Base-by-base conservation (phyloP, 768 basidiomycete genomes). In the Amanita fuliginea region DNA sequence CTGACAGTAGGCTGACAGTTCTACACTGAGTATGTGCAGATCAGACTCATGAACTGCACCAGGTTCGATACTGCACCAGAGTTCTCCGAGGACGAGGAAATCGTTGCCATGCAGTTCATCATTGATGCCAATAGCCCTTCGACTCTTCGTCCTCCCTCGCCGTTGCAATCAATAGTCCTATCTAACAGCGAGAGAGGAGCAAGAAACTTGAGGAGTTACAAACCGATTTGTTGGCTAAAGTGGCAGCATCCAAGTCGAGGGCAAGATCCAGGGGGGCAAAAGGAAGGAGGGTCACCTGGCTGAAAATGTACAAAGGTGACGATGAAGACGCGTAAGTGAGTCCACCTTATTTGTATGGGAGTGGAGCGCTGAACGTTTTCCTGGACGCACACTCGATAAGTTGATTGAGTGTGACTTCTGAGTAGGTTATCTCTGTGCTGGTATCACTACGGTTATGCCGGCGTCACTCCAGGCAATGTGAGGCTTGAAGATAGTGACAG, bases 371-470 rank as follows among this genome's bases (percentile, higher is more conserved):
- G 30, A 47, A 24, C 14, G 33, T 32, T 5, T 30, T 22, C n/a
- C 36, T 13, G 0, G 32, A 13, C 32, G n/a, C 33, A 22, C 13
- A 24, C 24, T 11, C 16, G 4, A 50, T 45, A 26, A 67, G 65
- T 62, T 61, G 42, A 54, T 67, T 40, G 55, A 56, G 53, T 66
- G 64, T 46, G 56, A 55, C 30, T 28, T 34, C 61, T 64, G 33
- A 40, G 58, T 55, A 21, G 11, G 8, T 32, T 36, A 4, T 75
- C 72, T 48, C 59, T 63, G 2, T 42, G 53, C 48, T 76, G 76
- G 77, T 77, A 73, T 49, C 77, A 78, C 48, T 73, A 70, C 48
- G 77, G 72, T 4, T 78, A 77, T 49, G 68, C 70, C 22, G 75
- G 69, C 13, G 59, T 77, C 34, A 48, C 42, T 10, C 39, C 59